Evolutionary conservation across 176 grass and related monocot genomes (phyloP), one percentile per base, ranked within the genome.

Genomic region (Oryza coarctata): DNA sequence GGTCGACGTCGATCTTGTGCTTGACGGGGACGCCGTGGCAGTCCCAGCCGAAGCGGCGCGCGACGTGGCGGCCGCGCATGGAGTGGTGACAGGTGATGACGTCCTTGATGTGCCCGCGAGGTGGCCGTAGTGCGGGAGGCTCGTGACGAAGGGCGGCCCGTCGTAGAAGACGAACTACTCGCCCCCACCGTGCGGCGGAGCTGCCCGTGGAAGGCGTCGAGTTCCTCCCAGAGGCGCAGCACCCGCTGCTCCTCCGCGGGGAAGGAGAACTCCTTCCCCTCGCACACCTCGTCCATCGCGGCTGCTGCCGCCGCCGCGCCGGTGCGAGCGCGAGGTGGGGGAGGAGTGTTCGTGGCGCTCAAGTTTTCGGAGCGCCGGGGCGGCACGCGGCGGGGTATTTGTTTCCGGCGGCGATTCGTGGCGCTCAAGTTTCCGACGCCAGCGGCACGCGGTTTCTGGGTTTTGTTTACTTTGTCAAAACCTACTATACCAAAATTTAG

Each of bases 101-200:
- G 79, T 98, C 96, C 90, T 98, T 98, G 90, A 98, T 98, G 90
- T 95, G 35, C 96, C 96, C 26, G 96, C 87, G 15, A 98, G 89
- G 87, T 98, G 96, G 44, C 90, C 96, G 68, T 98, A 98, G 71
- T 98, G 96, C 9, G 96, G 93, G 2, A 98, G 87, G 4, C 96
- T 93, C 0, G 96, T 95, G 8, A 93, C 93, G 87, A 98, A 98
- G 47, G 93, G 96, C 0, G 96, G 93, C 0, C 93, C 93, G 38
- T 95, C 96, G 82, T 95, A 99, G 85, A 99, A 99, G 63, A 95
- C 45, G 91, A 95, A 99, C 87, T 99, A 93, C 18, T 94, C 90
- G 15, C 86, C 84, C 88, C 85, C 83, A 88, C 87, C 63, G 96
- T 99, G 82, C 78, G 93, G 38, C 82, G 86, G 20, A 93, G 76